A percentile compares a stretch with the other conserved stretches of the same genome.
Conservation (phyloP, 2,329 filamentous ascomycete species). For the Botryotinia globosa region DNA sequence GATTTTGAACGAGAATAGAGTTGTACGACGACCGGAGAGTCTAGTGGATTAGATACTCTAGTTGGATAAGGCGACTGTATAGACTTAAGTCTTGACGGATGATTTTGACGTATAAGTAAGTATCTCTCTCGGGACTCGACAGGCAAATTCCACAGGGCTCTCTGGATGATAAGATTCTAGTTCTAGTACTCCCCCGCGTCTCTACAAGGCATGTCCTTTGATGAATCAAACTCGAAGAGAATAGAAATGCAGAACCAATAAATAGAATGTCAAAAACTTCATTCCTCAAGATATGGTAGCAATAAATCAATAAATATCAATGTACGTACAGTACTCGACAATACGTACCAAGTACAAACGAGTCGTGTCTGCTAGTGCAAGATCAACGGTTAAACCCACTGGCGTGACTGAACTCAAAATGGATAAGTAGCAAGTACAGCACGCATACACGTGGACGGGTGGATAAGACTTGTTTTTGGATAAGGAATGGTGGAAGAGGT, state of each 20-base stretch:
- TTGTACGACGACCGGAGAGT: neutral
- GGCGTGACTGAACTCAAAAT: slow-evolving; percentile 1
- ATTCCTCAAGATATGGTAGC: neutral
- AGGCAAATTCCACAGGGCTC: neutral
- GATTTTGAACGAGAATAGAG: neutral
- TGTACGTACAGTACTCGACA: neutral
- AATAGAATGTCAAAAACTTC: neutral
- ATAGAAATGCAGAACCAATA: neutral
- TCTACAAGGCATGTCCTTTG: too few relatives aligned
- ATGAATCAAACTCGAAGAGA: neutral
- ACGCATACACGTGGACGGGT: slow-evolving; percentile 11
- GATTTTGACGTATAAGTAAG: neutral
- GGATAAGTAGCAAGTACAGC: neutral
- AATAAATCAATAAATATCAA: neutral
- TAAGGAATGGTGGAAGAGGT: neutral
- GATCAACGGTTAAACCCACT: neutral
- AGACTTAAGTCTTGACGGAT: neutral
- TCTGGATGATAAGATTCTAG: neutral
- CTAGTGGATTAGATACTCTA: neutral
- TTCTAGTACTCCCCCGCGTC: neutral
- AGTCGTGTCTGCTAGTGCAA: neutral
- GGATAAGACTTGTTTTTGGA: slow-evolving; percentile 6
- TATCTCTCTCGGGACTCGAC: neutral
- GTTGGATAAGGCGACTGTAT: neutral
- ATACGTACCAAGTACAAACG: neutral